Conservation (phyloP, 345 rosid species). For the Excoecaria agallocha region DNA sequence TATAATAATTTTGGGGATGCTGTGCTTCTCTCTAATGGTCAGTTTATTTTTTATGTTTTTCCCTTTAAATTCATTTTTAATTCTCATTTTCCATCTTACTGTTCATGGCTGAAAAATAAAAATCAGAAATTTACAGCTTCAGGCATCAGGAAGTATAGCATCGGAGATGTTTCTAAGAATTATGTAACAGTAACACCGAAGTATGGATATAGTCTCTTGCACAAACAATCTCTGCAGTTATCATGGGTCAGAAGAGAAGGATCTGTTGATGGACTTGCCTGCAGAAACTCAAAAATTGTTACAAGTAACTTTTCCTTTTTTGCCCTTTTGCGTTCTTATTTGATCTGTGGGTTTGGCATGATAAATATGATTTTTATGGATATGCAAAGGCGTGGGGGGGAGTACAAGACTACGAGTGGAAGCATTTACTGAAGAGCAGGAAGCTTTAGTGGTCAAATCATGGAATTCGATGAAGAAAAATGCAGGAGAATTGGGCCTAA, state of each 20-base stretch:
- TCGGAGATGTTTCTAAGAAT: constrained; percentile 7
- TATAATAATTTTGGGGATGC: background rate
- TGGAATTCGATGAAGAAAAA: constrained; percentile 61
- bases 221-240: constrained; percentile 27
- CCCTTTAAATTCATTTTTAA: background rate
- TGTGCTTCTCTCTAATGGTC: constrained; percentile 25
- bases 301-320: constrained; percentile 20
- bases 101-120: background rate
- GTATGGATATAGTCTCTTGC: constrained; percentile 13
- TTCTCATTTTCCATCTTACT: background rate
- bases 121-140: background rate
- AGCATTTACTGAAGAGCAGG: constrained; percentile 53
- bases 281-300: constrained; percentile 22
- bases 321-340: background rate
- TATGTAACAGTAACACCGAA: background rate
- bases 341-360: background rate
- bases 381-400: constrained; percentile 28
- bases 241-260: constrained; percentile 40
- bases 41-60: background rate
- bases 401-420: constrained; percentile 26
- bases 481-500: constrained; percentile 45
- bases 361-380: background rate
- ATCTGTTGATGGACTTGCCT: constrained; percentile 21
- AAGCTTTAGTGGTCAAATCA: constrained; percentile 59
- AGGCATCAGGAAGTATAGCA: constrained; percentile 16